A percentile compares a stretch with the other conserved stretches of the same genome.
These are phyloP conservation scores for Hymenoscyphus fructigenus DNA, from an alignment of 2,329 filamentous ascomycete genomes.

Conservation along the genomic window DNA sequence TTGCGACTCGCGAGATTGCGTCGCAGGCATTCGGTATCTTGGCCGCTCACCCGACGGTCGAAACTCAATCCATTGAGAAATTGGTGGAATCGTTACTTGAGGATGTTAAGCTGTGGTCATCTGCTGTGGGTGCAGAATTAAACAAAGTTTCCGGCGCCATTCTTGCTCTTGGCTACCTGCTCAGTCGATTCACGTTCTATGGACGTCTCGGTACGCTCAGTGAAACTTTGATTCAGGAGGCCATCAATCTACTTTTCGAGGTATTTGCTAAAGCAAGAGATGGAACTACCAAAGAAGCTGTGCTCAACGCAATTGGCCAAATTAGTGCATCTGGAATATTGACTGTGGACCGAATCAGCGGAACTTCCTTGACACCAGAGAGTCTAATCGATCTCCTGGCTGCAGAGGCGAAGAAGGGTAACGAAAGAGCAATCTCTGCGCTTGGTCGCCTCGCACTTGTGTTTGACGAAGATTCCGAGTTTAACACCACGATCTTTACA, in stretches of 20 bases:
- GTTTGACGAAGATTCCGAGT: conserved; percentile 44
- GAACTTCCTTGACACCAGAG: conserved; percentile 22
- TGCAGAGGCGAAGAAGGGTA: conserved; percentile 72
- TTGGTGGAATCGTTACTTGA: conserved; percentile 47
- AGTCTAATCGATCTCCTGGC: conserved; percentile 60
- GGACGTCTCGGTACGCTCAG: conserved; percentile 37
- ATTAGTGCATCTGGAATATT: conserved; percentile 59
- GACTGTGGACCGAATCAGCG: conserved; percentile 24
- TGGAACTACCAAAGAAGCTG: conserved; percentile 54
- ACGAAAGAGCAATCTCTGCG: conserved; percentile 77
- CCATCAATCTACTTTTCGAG: conserved; percentile 46
- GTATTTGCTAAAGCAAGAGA: conserved; percentile 56
- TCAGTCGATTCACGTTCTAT: conserved; percentile 57
- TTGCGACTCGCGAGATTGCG: conserved; percentile 62
- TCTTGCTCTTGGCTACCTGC: conserved; percentile 56
- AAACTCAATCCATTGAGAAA: conserved; percentile 42
- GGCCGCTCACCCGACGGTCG: conserved; percentile 59
- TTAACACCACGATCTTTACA: conserved; percentile 58
- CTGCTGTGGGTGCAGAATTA: conserved; percentile 56
- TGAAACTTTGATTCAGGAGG: conserved; percentile 40
- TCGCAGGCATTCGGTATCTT: conserved; percentile 76
- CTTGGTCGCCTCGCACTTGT: conserved; percentile 75
- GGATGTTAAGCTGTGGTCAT: conserved; percentile 48
- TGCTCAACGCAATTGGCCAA: conserved; percentile 58
- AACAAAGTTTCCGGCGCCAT: conserved; percentile 61